These are phyloP conservation scores for Phoma sp. DNA, from an alignment of 2,329 filamentous ascomycete genomes.

Conservation along the genomic window DNA sequence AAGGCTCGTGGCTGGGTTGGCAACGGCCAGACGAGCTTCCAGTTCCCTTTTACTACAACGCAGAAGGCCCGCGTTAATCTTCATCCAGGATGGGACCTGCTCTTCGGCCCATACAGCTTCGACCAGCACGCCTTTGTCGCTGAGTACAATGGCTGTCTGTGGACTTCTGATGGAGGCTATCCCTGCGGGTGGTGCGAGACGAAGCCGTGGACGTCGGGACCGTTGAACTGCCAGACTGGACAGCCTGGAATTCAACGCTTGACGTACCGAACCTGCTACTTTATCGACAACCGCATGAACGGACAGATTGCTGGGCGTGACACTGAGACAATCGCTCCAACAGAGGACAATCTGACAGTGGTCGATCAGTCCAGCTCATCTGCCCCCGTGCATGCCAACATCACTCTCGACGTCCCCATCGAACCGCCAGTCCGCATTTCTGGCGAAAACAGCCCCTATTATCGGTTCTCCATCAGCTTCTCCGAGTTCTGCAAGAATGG, in stretches of 20 bases:
- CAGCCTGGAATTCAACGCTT: constrained; percentile 1
- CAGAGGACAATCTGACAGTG: no score
- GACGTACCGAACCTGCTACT: constrained; percentile 1
- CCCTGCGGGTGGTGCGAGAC: constrained; percentile 2
- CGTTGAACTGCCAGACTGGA: constrained; percentile 2
- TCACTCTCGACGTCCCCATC: neutral
- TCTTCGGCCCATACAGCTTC: neutral
- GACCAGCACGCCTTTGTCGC: neutral
- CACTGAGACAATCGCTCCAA: neutral
- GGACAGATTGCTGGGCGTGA: neutral
- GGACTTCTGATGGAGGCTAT: constrained; percentile 4
- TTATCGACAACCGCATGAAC: neutral
- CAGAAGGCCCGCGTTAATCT: neutral
- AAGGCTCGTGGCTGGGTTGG: neutral
- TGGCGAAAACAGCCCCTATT: neutral
- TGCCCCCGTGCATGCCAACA: neutral
- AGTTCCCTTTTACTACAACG: neutral
- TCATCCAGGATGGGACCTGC: neutral
- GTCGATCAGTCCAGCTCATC: neutral
- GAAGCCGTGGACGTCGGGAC: neutral
- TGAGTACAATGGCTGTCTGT: neutral
- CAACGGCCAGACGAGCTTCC: neutral
- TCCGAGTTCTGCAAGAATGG: neutral
- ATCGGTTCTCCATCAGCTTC: neutral
- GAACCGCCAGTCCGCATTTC: neutral